Evolutionary conservation across 495 filamentous ascomycete genomes (phyloP), one percentile per base, ranked within the genome.

Genomic region (Penicillium cataractarum): DNA sequence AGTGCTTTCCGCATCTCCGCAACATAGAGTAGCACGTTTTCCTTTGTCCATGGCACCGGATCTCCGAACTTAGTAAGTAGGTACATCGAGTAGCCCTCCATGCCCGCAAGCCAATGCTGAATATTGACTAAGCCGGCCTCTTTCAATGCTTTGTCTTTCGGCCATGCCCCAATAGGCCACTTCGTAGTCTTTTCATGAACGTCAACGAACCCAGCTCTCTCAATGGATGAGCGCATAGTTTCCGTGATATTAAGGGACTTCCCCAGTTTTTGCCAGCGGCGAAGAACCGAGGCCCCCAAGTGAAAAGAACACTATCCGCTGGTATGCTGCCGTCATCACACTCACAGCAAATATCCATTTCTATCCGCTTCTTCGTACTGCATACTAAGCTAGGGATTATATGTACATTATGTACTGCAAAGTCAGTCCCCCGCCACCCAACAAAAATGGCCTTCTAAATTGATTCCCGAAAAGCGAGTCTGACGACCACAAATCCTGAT

Each of bases 261-360:
- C 10, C 35, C 62, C 13, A 22, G n/a, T 13, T 60, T 60, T 19
- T n/a, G 19, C 33, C 58, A 27, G 59, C 48, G 7, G 6, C 40
- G 10, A 33, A 37, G 10, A 62, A 33, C 4, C 50, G 27, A 15
- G 46, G 52, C n/a, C 58, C 55, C 60, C 55, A 61, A 37, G 22
- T 58, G 0, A 50, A 59, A 4, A 82, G 39, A 6, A 61, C 22
- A 55, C 71, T 76, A 46, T 67, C 68, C 17, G 67, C 65, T 12
- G 62, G 58, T 15, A 78, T 53, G 44, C 71, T 76, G 31, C 69
- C 67, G 68, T 84, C 83, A 60, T 83, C 79, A 55, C 70, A 77
- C 3, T 61, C 52, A 22, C 75, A 71, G 52, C 57, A 37, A 42
- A 72, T 68, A 57, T 69, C 58, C 13, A 83, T 65, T 55, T 87